Base-by-base conservation (phyloP, 768 basidiomycete genomes). In the Calocera cornea region DNA sequence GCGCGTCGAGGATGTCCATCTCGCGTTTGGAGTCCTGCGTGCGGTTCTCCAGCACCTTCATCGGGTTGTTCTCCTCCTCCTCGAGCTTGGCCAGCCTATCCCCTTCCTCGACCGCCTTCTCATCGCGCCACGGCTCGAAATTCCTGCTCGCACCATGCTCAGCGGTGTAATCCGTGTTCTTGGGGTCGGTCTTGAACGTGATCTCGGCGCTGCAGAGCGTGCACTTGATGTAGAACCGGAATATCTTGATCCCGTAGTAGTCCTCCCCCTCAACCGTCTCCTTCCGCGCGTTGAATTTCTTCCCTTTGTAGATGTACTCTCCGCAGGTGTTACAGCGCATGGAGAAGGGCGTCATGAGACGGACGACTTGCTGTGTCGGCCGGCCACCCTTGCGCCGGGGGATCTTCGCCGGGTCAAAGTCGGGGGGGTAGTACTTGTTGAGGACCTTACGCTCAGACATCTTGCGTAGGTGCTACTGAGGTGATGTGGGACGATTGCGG, bases 151-250 rank as follows among this genome's bases (percentile, higher is more conserved):
- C 97, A 34, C 97, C 97, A 74, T 97, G 95, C 78, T 99, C 95
- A 47, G 92, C 92, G 22, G 82, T 44, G 72, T 95, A 95, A 75
- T 95, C 93, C 0, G 94, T 95, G 75, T 97, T 94, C 83, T 95
- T 95, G 22, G 95, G 95, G 75, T 99, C 95, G 0, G 97, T 99
- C 77, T 98, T 98, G 86, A 99, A 99, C 0, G 97, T 98, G 71
- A 99, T 98, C 76, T 99, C 97, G 10, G 95, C 90, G 1, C 94
- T 97, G 75, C 97, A 99, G 41, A 94, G 79, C 16, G 94, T 95
- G 73, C 95, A 93, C 79, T 92, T 93, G 73, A 93, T 93, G 72
- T 92, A 93, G 77, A 93, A 93, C 40, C 90, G 82, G 76, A 93
- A 93, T 66, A 92, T 94, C 79, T 97, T 97, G 81, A 99, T 98